Evolutionary conservation across 768 basidiomycete species (phyloP), one percentile per base, ranked within the genome.

Genomic region (Tricholoma bakamatsutake): DNA sequence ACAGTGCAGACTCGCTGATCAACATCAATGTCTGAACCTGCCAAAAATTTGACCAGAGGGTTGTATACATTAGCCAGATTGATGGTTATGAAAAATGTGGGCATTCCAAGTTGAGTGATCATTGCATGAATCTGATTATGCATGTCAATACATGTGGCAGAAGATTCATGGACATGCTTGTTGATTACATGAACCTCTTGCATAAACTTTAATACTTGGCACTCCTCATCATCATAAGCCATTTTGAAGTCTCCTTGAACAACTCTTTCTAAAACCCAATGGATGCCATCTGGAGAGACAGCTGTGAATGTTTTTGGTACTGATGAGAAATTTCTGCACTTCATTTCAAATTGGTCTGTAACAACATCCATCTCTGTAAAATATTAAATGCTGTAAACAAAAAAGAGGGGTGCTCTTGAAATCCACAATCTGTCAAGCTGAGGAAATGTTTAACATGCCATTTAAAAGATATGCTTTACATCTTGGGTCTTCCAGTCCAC

Each of bases 361-460:
- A 24, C 21, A 24, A 24, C 21, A 24, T 24, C 3, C 3, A 3
- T 24, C 21, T 24, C 21, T 24, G 21, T 24, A 24, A 24, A 24
- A 79, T 71, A 57, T 74, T 78, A 50, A 77, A 75, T 0, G 57
- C 72, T 8, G 66, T 67, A 56, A 78, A 78, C 0, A 71, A n/a
- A 57, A 77, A 80, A 1, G 70, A 72, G 48, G 65, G 62, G 59
- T 78, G 73, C 42, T 68, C 61, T 56, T 66, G 69, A 57, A 78
- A 80, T 0, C 68, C 59, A 0, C 55, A 34, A 58, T 77, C 73
- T 1, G 48, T 1, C 0, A 76, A 35, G 10, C 28, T 49, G 9
- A 76, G 64, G 2, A 72, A 24, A 24, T 24, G 21, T 24, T 24
- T 24, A 24, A 24, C 3, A 3, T 24, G 21, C 21, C 21, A 24